Conservation (phyloP, 306 rosid species). For the Canavalia ensiformis region DNA sequence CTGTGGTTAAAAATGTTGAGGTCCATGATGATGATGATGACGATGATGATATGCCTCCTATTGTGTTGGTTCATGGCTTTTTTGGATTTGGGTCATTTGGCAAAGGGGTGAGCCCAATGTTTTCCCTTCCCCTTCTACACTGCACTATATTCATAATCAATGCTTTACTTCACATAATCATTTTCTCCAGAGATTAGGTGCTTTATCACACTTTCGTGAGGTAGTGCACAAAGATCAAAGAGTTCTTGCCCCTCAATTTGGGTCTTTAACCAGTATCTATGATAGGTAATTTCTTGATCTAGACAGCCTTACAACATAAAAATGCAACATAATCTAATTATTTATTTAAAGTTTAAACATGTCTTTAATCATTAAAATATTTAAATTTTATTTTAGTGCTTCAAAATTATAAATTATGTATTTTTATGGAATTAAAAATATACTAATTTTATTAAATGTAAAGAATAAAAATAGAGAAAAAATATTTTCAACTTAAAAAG, state of each 20-base stretch:
- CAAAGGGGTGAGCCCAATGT: slow-evolving; percentile 60
- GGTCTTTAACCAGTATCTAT: slow-evolving; percentile 77
- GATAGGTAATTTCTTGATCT: slow-evolving; percentile 58
- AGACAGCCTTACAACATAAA: neutral
- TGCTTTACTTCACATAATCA: neutral
- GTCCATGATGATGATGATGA: neutral
- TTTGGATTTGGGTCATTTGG: slow-evolving; percentile 68
- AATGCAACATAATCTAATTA: neutral
- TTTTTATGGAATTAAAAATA: too few species aligned
- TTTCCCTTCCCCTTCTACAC: neutral
- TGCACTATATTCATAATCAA: too few species aligned
- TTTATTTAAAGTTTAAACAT: too few species aligned
- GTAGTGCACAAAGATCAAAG: slow-evolving; percentile 76
- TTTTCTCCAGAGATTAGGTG: slow-evolving; percentile 64
- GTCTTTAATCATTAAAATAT: too few species aligned
- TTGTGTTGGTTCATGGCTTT: slow-evolving; percentile 80
- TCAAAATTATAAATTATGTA: too few species aligned
- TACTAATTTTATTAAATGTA: too few species aligned
- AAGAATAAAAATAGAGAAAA: too few species aligned
- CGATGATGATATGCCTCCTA: slow-evolving; percentile 60
- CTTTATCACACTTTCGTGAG: slow-evolving; percentile 71
- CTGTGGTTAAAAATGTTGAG: slow-evolving; percentile 47
- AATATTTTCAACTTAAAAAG: too few species aligned
- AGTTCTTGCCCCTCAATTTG: slow-evolving; percentile 83
- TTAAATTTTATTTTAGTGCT: too few species aligned